These are phyloP conservation scores for Hibiscus tridactylites DNA, from an alignment of 345 rosid species.

Conservation along the genomic window DNA sequence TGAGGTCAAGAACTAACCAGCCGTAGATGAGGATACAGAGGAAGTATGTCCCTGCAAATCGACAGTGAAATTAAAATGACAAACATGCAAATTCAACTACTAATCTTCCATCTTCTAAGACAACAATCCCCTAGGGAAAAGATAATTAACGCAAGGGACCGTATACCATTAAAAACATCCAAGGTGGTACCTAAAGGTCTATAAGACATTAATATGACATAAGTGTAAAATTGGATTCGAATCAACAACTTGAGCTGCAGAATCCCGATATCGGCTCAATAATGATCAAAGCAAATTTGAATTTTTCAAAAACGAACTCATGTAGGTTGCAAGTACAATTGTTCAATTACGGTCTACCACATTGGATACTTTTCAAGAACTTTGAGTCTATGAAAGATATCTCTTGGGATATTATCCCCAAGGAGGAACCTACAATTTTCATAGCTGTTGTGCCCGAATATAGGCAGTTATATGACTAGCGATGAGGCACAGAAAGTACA, in stretches of 20 bases:
- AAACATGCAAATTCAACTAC: background rate
- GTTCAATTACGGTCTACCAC: background rate
- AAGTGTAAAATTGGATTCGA: background rate
- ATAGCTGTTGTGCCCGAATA: background rate
- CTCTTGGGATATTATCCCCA: background rate
- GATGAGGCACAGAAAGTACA: background rate
- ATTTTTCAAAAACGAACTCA: background rate
- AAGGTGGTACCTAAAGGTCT: background rate
- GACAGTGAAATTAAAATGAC: constrained; percentile 6
- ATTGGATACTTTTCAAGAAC: background rate
- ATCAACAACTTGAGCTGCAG: background rate
- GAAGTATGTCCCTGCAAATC: constrained; percentile 81
- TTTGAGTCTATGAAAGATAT: background rate
- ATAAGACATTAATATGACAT: background rate
- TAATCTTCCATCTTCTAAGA: background rate
- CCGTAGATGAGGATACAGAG: constrained; percentile 67
- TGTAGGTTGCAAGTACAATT: background rate
- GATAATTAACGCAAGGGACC: background rate
- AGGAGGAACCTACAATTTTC: background rate
- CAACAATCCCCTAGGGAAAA: background rate
- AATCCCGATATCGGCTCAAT: background rate
- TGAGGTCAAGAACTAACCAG: constrained; percentile 56
- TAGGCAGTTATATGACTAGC: background rate
- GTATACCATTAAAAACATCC: background rate
- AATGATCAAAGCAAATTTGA: background rate